Conservation (phyloP, 108 stramenopile genomes). For the Nannochloropsis salina region DNA sequence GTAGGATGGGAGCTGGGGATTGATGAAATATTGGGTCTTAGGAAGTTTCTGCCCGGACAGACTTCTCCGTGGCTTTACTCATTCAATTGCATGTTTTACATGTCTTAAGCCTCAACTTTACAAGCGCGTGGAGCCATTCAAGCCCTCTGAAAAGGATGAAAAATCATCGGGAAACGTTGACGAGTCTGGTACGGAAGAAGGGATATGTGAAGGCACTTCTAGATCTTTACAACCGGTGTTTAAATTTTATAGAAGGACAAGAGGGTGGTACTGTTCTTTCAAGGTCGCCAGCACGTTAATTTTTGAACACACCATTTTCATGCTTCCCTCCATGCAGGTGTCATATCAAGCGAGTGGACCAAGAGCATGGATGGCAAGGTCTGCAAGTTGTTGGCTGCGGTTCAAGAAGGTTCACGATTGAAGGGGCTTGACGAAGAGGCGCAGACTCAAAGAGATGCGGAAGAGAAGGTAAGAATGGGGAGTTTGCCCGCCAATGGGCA, state of each 20-base stretch:
- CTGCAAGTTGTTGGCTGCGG: neutral
- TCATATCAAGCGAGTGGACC: neutral
- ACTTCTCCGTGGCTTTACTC: too few species aligned
- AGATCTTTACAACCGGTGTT: too few species aligned
- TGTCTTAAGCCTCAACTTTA: neutral
- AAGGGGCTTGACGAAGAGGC: neutral
- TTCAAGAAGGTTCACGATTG: neutral
- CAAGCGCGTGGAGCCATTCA: slow-evolving; percentile 5
- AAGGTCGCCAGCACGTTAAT: too few species aligned
- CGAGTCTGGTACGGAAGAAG: neutral
- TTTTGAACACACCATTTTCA: too few species aligned
- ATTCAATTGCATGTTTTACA: too few species aligned
- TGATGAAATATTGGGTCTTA: too few species aligned
- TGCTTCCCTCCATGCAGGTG: neutral
- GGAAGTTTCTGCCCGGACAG: too few species aligned
- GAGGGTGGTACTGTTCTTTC: too few species aligned
- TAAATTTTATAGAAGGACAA: too few species aligned
- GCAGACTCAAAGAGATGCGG: neutral
- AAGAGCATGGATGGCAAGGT: neutral
- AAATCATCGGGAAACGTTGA: neutral
- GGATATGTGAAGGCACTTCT: neutral
- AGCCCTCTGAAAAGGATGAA: neutral
- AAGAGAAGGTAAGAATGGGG: neutral
- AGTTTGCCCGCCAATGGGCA: too few species aligned
- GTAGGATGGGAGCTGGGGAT: neutral